phyloP scores from a whole-genome alignment of 345 rosid genomes.

The Rhizophora mangle region DNA sequence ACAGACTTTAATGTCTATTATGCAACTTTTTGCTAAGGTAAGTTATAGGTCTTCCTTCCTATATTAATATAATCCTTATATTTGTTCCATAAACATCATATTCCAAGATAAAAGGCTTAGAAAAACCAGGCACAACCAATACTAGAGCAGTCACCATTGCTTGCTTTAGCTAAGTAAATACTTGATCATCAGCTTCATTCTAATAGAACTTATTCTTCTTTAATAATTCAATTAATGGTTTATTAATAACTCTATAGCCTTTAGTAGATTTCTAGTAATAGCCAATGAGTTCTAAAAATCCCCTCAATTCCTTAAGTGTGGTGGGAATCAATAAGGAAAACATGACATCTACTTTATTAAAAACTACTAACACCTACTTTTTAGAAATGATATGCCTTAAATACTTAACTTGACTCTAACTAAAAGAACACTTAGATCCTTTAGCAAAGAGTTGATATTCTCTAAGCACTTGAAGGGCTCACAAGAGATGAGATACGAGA shows the following conservation, averaged over 20 bases:
- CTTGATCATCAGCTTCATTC: neutral
- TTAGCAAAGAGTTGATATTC: neutral
- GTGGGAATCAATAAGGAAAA: neutral
- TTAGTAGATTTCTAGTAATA: neutral
- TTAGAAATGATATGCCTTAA: neutral
- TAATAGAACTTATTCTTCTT: neutral
- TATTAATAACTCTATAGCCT: neutral
- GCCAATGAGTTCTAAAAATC: neutral
- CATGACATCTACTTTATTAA: neutral
- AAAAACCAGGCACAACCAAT: neutral
- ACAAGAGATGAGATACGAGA: neutral
- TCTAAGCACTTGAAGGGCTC: no score
- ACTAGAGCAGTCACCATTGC: neutral
- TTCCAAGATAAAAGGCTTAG: neutral
- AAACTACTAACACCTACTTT: neutral
- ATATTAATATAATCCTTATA: neutral
- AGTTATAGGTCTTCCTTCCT: neutral
- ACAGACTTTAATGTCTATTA: neutral
- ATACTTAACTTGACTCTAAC: neutral
- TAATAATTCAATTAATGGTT: neutral
- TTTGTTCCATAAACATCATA: neutral
- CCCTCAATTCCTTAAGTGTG: neutral
- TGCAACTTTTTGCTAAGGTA: neutral
- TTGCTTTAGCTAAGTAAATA: neutral
- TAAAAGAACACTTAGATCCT: neutral